Percentiles rank a stretch among this genome's conserved stretches.
These are phyloP conservation scores for Schizosaccharomyces lindneri DNA, from an alignment of 805 yeast species.

Conservation along the genomic window DNA sequence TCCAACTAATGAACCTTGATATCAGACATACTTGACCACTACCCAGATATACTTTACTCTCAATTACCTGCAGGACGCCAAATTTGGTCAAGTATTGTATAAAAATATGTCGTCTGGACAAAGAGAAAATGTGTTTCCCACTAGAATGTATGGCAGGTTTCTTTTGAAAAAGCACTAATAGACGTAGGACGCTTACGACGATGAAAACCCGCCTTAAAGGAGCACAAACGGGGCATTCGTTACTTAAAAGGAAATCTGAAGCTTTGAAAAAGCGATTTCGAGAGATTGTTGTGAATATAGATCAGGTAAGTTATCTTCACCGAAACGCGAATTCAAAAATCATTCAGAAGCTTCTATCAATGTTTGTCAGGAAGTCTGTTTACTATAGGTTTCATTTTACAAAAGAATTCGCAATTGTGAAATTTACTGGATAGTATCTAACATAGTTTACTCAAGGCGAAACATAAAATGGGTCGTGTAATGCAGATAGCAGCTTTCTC, in stretches of 20 bases:
- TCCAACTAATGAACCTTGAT: too few species aligned
- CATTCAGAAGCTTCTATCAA: conserved; percentile 4
- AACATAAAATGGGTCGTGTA: conserved; percentile 90
- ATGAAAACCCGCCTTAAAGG: conserved; percentile 94
- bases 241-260: conserved; percentile 84
- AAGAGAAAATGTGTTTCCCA: conserved; percentile 3
- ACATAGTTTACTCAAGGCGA: conserved; percentile 21
- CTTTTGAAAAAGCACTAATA: neutral
- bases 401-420: too few species aligned
- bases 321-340: neutral
- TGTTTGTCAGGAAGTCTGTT: neutral
- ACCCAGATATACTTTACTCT: too few species aligned
- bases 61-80: too few species aligned
- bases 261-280: conserved; percentile 90
- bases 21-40: too few species aligned
- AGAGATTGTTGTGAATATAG: conserved; percentile 81
- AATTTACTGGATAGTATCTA: neutral
- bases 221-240: conserved; percentile 86
- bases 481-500: conserved; percentile 98
- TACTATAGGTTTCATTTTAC: neutral
- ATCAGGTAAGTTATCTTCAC: conserved; percentile 20
- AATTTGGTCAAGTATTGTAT: neutral
- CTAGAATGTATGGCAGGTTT: neutral
- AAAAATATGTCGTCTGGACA: neutral
- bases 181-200: conserved; percentile 40